Evolutionary conservation across 2,329 filamentous ascomycete species (phyloP).

Genomic region (Colletotrichum australisinense): DNA sequence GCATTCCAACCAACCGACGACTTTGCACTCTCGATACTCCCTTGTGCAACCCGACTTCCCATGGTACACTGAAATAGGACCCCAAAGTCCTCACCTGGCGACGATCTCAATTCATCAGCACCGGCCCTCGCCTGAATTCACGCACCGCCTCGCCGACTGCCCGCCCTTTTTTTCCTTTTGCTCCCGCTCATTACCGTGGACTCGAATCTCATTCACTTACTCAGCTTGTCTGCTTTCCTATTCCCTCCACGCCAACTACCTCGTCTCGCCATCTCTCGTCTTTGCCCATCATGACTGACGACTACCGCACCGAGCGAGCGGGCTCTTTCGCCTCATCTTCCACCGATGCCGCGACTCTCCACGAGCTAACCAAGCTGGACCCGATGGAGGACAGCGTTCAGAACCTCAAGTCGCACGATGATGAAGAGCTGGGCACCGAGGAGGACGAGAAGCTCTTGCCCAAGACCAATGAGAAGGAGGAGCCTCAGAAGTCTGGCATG

Average conservation of each 20-base stretch:
- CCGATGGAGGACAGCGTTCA: conserved; percentile 45
- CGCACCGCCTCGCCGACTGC: not conserved
- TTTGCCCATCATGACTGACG: conserved; percentile 38
- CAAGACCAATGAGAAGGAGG: conserved; percentile 46
- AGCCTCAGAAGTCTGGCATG: conserved; percentile 48
- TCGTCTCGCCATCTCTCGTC: not conserved
- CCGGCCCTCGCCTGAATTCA: not conserved
- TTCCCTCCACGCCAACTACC: not conserved
- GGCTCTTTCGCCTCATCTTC: conserved; percentile 49
- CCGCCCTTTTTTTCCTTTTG: not conserved
- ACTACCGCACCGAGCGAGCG: conserved; percentile 40
- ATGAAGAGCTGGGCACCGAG: conserved; percentile 52
- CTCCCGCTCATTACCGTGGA: not conserved
- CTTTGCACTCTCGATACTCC: not conserved
- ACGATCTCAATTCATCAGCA: not conserved
- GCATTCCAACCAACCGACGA: conserved; percentile 20
- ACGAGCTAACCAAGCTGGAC: conserved; percentile 49
- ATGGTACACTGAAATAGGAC: conserved; percentile 32
- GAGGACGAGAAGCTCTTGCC: conserved; percentile 56
- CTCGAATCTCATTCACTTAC: not conserved
- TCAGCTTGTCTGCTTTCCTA: not conserved
- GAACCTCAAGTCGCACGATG: conserved; percentile 43
- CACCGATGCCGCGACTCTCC: conserved; percentile 45
- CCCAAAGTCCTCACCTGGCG: not conserved
- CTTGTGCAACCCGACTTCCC: conserved; percentile 1